Evolutionary conservation across 2,329 filamentous ascomycete genomes (phyloP).

Genomic region (Colletotrichum orbiculare): DNA sequence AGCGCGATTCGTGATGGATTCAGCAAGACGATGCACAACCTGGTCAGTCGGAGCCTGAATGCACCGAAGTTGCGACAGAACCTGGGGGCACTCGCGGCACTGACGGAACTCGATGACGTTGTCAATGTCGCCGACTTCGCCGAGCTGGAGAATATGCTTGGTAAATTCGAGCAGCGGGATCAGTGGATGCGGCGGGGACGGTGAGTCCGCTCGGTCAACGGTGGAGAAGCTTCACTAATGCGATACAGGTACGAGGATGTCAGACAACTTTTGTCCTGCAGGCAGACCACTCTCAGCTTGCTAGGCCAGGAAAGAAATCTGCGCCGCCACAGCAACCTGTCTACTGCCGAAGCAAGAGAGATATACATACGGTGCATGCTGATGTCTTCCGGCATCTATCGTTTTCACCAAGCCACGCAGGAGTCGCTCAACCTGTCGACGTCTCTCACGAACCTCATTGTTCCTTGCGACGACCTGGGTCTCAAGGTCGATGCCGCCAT

Average conservation of each 20-base stretch:
- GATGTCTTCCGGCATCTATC: constrained; percentile 78
- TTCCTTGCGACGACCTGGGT: constrained; percentile 74
- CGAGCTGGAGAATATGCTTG: constrained; percentile 71
- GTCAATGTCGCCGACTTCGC: constrained; percentile 68
- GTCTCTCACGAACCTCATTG: constrained; percentile 81
- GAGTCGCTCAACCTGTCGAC: constrained; percentile 89
- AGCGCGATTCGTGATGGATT: constrained; percentile 73
- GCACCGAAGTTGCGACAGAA: constrained; percentile 64
- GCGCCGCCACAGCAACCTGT: constrained; percentile 69
- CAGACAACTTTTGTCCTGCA: constrained; percentile 81
- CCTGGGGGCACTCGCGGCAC: constrained; percentile 73
- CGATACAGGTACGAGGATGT: constrained; percentile 76
- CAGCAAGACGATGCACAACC: constrained; percentile 66
- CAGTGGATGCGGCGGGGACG: constrained; percentile 86
- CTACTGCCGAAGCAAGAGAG: constrained; percentile 71
- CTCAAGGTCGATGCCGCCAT: constrained; percentile 82
- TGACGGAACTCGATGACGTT: constrained; percentile 86
- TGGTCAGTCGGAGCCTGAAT: constrained; percentile 62
- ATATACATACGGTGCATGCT: constrained; percentile 83
- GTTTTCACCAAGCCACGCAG: constrained; percentile 84
- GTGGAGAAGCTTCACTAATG: constrained; percentile 1
- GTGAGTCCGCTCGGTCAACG: constrained; percentile 58
- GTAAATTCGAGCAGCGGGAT: constrained; percentile 72
- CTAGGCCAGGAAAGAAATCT: constrained; percentile 77
- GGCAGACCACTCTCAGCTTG: constrained; percentile 84